A percentile compares a stretch with the other conserved stretches of the same genome.
Evolutionary conservation across 2,329 filamentous ascomycete species (phyloP).

Genomic region (Graphium sp.): DNA sequence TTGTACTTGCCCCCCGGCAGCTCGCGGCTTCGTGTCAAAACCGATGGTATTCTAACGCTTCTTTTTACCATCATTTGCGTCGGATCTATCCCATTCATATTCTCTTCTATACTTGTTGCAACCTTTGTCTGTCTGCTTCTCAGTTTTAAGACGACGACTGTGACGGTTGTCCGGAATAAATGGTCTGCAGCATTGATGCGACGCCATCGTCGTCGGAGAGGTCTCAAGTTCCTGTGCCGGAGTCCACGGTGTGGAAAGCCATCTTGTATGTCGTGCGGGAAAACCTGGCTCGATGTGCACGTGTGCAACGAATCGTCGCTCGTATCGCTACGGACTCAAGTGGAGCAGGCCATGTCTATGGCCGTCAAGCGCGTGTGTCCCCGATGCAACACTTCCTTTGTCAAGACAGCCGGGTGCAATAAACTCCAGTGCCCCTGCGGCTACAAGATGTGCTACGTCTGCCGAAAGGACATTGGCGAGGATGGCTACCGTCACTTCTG

Average conservation of each 20-base stretch:
- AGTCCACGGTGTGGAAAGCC: constrained; percentile 48
- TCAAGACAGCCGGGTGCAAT: constrained; percentile 90
- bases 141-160: constrained; percentile 23
- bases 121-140: constrained; percentile 25
- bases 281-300: constrained; percentile 77
- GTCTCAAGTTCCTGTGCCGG: constrained; percentile 63
- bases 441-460: constrained; percentile 97
- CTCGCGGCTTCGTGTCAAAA: constrained; percentile 37
- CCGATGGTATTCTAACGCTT: constrained; percentile 28
- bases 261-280: constrained; percentile 71
- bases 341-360: constrained; percentile 85
- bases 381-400: constrained; percentile 76
- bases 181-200: constrained; percentile 46
- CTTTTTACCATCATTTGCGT: constrained; percentile 34
- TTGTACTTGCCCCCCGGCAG: constrained; percentile 44
- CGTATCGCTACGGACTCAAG: constrained; percentile 68
- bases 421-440: constrained; percentile 92
- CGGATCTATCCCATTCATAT: constrained; percentile 35
- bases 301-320: constrained; percentile 74
- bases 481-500: constrained; percentile 92
- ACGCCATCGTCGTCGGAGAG: constrained; percentile 52
- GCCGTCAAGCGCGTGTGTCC: constrained; percentile 93
- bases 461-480: constrained; percentile 55
- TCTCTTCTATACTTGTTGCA: constrained; percentile 31
- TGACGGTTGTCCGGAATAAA: constrained; percentile 20